phyloP scores from a whole-genome alignment of 805 yeast genomes.

The Kluyveromyces aestuarii region DNA sequence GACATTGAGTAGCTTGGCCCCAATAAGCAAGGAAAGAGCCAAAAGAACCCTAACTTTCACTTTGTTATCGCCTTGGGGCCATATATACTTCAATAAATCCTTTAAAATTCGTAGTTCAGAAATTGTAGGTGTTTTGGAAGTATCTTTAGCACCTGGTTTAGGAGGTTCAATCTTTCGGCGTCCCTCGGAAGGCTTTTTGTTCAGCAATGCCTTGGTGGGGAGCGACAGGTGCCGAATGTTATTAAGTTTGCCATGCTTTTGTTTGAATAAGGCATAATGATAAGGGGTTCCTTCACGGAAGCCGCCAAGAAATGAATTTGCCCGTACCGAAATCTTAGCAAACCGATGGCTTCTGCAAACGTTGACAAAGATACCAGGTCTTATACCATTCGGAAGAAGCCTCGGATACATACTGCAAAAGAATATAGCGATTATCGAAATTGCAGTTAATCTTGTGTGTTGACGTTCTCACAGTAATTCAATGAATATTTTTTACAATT shows the following conservation, averaged over 20 bases:
- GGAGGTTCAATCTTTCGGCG: not conserved
- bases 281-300: not conserved
- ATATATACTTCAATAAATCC: constrained; percentile 58
- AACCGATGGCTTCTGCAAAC: not conserved
- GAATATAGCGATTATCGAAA: no score
- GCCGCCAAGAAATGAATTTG: not conserved
- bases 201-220: not conserved
- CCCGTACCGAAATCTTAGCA: not conserved
- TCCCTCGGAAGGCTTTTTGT: not conserved
- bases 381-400: no score
- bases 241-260: not conserved
- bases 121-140: constrained; percentile 22
- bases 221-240: not conserved
- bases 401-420: no score
- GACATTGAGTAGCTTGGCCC: constrained; percentile 79
- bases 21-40: constrained; percentile 65
- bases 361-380: no score
- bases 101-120: constrained; percentile 45
- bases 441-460: no score
- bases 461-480: no score
- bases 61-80: constrained; percentile 68
- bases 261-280: not conserved
- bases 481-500: no score
- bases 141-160: constrained; percentile 2
- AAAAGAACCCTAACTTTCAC: constrained; percentile 65